These are phyloP conservation scores for Saccharomycopsis javanensis DNA, from an alignment of 805 yeast species.

Conservation along the genomic window DNA sequence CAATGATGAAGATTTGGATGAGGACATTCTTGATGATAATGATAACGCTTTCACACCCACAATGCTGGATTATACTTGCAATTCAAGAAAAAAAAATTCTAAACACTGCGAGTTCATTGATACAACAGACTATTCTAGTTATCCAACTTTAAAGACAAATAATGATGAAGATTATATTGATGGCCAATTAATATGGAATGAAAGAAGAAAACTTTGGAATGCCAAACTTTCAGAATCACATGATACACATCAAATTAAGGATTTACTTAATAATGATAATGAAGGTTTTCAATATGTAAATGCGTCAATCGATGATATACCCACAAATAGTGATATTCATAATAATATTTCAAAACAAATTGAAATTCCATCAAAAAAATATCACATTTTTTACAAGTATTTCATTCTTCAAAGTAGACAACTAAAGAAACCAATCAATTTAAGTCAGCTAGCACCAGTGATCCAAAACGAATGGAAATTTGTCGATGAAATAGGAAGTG, in stretches of 20 bases:
- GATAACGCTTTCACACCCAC: not conserved
- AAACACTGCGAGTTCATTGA: not conserved
- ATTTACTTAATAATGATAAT: too few relatives aligned
- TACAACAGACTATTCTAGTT: not conserved
- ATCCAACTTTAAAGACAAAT: not conserved
- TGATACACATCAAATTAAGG: too few relatives aligned
- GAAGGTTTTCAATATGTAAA: not conserved
- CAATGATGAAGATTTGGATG: not conserved
- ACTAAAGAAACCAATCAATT: not conserved
- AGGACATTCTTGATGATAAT: not conserved
- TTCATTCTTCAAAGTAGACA: not conserved
- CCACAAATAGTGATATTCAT: too few relatives aligned
- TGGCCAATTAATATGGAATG: not conserved
- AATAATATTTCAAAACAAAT: not conserved
- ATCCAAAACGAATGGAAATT: not conserved
- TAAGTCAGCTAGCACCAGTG: not conserved
- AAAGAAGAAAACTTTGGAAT: not conserved
- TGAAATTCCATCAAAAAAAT: not conserved
- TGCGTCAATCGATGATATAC: too few relatives aligned
- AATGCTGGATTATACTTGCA: not conserved
- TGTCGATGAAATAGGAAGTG: not conserved
- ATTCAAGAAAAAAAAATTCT: not conserved
- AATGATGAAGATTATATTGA: not conserved
- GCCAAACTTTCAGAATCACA: not conserved
- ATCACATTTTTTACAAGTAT: not conserved